Evolutionary conservation across 106 monocot species (phyloP), one percentile per base, ranked within the genome.

Genomic region (Phalaenopsis equestris): DNA sequence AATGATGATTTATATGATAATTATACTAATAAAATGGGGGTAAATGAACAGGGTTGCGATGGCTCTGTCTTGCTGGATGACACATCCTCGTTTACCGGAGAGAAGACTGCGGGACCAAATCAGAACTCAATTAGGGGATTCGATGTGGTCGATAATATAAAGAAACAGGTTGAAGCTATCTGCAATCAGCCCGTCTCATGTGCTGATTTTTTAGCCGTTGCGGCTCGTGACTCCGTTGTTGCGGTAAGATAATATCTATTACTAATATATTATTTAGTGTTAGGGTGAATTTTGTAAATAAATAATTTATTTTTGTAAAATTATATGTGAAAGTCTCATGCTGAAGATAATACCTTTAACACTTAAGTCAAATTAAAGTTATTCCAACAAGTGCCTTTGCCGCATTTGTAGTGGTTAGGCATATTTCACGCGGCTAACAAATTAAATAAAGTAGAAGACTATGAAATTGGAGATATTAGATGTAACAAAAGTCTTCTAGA

Each of bases 191-290:
- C 80, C 0, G 89, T 90, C 18, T 90, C 89, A 0, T 90, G 89
- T 70, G 87, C 89, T 36, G 89, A 90, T 56, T 87, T 90, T 77
- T 39, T 87, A 5, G 89, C 89, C 7, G 87, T 90, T 17, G 89
- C 89, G 1, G 89, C 89, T 30, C 89, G 89, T 16, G 89, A 90
- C 39, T 87, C 89, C 7, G 89, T 89, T 0, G 91, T 87, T 72
- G 83, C 83, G 19, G 91, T 91, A 83, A 55, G 73, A 77, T 39
- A 36, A 42, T 52, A 52, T 52, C 14, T 52, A 52, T 52, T 1
- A 7, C 11, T 48, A 48, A 48, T 48, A 8, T 48, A 48, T 1
- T 9, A 48, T 48, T 48, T 11, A 30, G 30, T 0, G 30, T 30
- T 30, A 0, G 30, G 30, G 30, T 30, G 30, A 30, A 30, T 30